Evolutionary conservation across 2,329 filamentous ascomycete genomes (phyloP).

Genomic region (Clarireedia hainanense): DNA sequence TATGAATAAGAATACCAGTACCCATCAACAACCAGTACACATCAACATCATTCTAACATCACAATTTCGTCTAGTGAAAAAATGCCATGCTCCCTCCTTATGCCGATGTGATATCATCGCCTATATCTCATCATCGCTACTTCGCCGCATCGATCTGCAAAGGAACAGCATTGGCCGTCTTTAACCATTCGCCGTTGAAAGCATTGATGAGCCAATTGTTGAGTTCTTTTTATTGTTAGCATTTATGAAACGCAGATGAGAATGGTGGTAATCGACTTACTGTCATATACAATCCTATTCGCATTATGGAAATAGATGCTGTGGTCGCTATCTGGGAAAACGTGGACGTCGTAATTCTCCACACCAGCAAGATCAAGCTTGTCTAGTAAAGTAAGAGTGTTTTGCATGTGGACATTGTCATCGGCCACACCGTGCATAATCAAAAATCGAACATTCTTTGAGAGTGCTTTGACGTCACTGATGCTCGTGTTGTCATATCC

Average conservation of each 20-base stretch:
- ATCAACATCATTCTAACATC: not conserved
- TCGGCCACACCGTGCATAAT: conserved; percentile 96
- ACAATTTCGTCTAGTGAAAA: not conserved
- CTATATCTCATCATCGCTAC: conserved; percentile 2
- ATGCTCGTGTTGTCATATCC: conserved; percentile 76
- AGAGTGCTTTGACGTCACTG: conserved; percentile 64
- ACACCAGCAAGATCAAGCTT: conserved; percentile 72
- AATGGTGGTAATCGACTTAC: conserved; percentile 45
- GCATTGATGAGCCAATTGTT: conserved; percentile 92
- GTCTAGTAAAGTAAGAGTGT: conserved; percentile 80
- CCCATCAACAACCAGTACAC: too few relatives aligned
- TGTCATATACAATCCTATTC: conserved; percentile 84
- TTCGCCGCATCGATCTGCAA: conserved; percentile 22
- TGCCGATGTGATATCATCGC: not conserved
- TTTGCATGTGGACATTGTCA: conserved; percentile 97
- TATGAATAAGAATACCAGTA: too few relatives aligned
- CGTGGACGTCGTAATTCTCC: conserved; percentile 92
- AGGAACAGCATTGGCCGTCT: conserved; percentile 27
- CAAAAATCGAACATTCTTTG: conserved; percentile 75
- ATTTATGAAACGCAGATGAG: not conserved
- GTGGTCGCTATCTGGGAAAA: conserved; percentile 95
- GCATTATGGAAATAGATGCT: conserved; percentile 92
- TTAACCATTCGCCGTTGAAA: conserved; percentile 92
- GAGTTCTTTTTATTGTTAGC: conserved; percentile 51
- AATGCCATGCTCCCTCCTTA: not conserved